phyloP scores from a whole-genome alignment of 306 rosid species.

The Inga leiocalycina region DNA sequence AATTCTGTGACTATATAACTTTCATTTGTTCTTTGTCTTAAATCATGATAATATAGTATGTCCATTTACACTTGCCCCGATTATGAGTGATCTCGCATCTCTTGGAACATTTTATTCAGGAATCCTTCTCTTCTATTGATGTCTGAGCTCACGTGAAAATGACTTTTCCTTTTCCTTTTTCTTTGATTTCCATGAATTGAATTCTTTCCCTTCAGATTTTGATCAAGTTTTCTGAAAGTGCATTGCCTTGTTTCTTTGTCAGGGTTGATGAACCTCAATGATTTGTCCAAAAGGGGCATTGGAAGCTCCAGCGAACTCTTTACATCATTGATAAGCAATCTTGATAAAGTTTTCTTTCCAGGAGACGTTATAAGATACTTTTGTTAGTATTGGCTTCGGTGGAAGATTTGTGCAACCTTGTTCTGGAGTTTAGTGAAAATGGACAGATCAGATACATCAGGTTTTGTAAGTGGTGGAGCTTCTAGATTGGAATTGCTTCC shows the following conservation, averaged over 20 bases:
- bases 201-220: background rate
- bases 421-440: constrained; percentile 40
- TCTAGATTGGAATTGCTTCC: constrained; percentile 42
- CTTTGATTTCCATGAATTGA: background rate
- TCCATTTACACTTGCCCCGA: background rate
- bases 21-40: background rate
- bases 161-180: background rate
- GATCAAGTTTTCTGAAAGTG: background rate
- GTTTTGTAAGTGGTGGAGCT: constrained; percentile 89
- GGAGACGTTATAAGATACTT: constrained; percentile 83
- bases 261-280: constrained; percentile 68
- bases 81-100: background rate
- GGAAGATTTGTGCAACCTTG: constrained; percentile 36
- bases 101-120: background rate
- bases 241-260: constrained; percentile 28
- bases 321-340: constrained; percentile 45
- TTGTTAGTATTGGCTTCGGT: constrained; percentile 33
- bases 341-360: constrained; percentile 86
- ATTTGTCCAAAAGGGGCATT: constrained; percentile 62
- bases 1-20: background rate
- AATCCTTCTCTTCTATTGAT: background rate
- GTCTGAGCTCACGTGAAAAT: background rate
- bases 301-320: constrained; percentile 66
- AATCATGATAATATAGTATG: background rate
- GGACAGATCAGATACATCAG: constrained; percentile 93